A percentile compares a stretch with the other conserved stretches of the same genome.
These are phyloP conservation scores for Pyrenophora graminea DNA, from an alignment of 2,329 filamentous ascomycete genomes.

Conservation along the genomic window DNA sequence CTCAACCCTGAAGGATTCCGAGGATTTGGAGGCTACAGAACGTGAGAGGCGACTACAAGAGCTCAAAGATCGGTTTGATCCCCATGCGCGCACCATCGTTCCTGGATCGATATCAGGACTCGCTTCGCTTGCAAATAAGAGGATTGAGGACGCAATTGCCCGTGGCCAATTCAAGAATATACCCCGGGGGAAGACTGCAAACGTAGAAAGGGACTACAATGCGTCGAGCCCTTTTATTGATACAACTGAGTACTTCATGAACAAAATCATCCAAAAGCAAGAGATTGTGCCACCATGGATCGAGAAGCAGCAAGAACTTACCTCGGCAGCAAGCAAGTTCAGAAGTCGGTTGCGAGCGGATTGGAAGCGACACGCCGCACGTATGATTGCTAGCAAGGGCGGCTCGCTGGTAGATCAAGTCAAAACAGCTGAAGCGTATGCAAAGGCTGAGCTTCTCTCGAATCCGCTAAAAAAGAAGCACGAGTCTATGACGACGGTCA, in stretches of 20 bases:
- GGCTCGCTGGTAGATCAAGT: conserved; percentile 77
- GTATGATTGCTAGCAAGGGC: conserved; percentile 76
- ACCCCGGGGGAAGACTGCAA: conserved; percentile 68
- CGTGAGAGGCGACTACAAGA: conserved; percentile 71
- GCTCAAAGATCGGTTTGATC: conserved; percentile 78
- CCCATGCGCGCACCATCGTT: conserved; percentile 72
- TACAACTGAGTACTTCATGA: conserved; percentile 97
- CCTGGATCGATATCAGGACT: conserved; percentile 79
- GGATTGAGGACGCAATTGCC: conserved; percentile 92
- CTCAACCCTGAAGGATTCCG: conserved; percentile 54
- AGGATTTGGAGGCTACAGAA: conserved; percentile 69
- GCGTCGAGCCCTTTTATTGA: conserved; percentile 89
- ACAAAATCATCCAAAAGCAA: conserved; percentile 96
- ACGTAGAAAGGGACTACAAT: conserved; percentile 78
- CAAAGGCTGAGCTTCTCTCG: conserved; percentile 69
- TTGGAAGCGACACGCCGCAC: conserved; percentile 81
- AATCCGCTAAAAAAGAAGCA: conserved; percentile 60
- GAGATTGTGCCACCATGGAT: conserved; percentile 98
- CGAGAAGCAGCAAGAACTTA: conserved; percentile 93
- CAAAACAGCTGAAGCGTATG: conserved; percentile 70
- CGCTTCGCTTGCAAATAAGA: conserved; percentile 81
- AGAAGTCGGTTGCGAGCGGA: conserved; percentile 74
- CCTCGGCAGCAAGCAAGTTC: conserved; percentile 70
- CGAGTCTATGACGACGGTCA: conserved; percentile 52
- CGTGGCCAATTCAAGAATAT: conserved; percentile 88